Evolutionary conservation across 495 filamentous ascomycete species (phyloP).

Genomic region (Penicillium mononematosum): DNA sequence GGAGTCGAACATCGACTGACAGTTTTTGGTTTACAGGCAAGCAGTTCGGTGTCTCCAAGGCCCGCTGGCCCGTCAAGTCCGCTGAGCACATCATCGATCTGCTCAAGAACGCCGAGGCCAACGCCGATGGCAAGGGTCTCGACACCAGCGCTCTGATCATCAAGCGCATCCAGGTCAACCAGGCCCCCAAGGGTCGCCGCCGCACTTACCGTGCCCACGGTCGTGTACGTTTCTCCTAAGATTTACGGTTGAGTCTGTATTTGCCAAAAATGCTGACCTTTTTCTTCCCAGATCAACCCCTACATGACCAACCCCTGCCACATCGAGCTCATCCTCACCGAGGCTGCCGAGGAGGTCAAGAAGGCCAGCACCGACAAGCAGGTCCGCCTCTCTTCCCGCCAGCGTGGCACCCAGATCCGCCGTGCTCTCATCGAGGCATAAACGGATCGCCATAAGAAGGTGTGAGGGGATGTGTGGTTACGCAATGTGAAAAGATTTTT

Average conservation of each 20-base stretch:
- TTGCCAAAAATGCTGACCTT: neutral
- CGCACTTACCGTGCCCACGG: conserved; percentile 99
- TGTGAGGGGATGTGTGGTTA: conserved; percentile 28
- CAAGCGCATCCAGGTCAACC: conserved; percentile 99
- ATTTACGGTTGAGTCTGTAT: neutral
- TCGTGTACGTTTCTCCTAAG: conserved; percentile 69
- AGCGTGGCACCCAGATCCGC: conserved; percentile 79
- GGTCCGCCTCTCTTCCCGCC: conserved; percentile 73
- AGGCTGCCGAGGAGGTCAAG: conserved; percentile 81
- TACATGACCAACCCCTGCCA: conserved; percentile 99
- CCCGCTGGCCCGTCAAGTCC: conserved; percentile 98
- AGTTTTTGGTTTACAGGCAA: conserved; percentile 67
- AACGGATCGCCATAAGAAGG: conserved; percentile 29
- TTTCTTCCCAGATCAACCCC: conserved; percentile 80
- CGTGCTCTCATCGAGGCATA: conserved; percentile 80
- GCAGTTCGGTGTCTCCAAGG: conserved; percentile 93
- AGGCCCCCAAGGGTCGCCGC: conserved; percentile 96
- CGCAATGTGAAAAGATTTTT: conserved; percentile 27
- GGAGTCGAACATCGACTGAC: conserved; percentile 24
- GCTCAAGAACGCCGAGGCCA: conserved; percentile 98
- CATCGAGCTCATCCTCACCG: conserved; percentile 98
- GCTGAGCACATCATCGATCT: conserved; percentile 96
- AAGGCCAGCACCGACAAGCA: conserved; percentile 66
- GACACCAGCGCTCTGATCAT: conserved; percentile 94
- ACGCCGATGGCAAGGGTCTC: conserved; percentile 98